A percentile compares a stretch with the other conserved stretches of the same genome.
Conservation (phyloP, 108 stramenopile species). For the Skeletonema grethae region DNA sequence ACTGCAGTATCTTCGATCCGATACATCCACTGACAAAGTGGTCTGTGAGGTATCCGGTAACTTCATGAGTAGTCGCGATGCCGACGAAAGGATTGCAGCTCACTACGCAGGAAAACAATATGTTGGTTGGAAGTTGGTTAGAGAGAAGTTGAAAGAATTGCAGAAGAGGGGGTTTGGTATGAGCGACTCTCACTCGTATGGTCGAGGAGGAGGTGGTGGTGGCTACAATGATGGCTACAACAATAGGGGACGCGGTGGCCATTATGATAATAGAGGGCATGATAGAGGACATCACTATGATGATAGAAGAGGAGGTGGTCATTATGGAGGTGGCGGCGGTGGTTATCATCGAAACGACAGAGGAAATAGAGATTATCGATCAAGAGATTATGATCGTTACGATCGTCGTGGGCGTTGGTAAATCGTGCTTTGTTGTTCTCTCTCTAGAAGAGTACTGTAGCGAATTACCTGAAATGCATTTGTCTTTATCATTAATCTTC, state of each 20-base stretch:
- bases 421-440: background rate
- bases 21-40: constrained; percentile 84
- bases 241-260: constrained; percentile 39
- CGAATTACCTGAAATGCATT: too few species aligned
- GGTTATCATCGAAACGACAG: constrained; percentile 15
- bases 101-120: constrained; percentile 94
- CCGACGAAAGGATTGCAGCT: constrained; percentile 91
- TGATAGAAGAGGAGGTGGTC: constrained; percentile 37
- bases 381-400: constrained; percentile 1
- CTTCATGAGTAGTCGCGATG: constrained; percentile 89
- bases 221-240: constrained; percentile 35
- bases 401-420: constrained; percentile 7
- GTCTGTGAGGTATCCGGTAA: constrained; percentile 92
- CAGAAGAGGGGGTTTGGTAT: constrained; percentile 48
- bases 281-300: constrained; percentile 25
- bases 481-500: too few species aligned
- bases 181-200: constrained; percentile 41
- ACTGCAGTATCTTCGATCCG: constrained; percentile 75
- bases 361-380: constrained; percentile 20
- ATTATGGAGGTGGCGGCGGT: constrained; percentile 29
- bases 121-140: constrained; percentile 91
- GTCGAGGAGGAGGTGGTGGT: constrained; percentile 26
- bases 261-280: constrained; percentile 20
- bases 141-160: constrained; percentile 85
- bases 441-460: too few species aligned